Base-by-base conservation (phyloP, 2,329 filamentous ascomycete genomes). In the Pseudopyrenochaeta lycopersici region DNA sequence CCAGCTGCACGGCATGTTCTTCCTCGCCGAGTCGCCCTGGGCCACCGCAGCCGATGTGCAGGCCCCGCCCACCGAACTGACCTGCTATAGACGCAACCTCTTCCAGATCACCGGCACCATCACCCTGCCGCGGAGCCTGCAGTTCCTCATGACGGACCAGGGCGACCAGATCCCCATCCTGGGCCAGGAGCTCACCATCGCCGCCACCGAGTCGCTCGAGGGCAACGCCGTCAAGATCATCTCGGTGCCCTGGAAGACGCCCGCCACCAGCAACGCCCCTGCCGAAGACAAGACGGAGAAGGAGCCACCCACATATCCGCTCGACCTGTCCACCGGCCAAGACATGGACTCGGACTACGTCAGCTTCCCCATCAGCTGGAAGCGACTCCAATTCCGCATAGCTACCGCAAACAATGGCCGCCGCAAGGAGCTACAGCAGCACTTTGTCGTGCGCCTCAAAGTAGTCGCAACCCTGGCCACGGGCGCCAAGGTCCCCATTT, bases 201-300 rank as follows among this genome's bases (percentile, higher is more conserved):
- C 92, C 4, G 94, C 94, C 7, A 96, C 92, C 43, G 94, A 98
- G 74, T 97, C 94, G 1, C 92, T 97, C 14, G 94, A 98, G 73
- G 91, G 92, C 30, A 94, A 97, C 66, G 81, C 90, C 0, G 92
- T 97, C 38, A 94, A 96, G 66, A 88, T 98, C 58, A 97, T 98
- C 59, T 95, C 95, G 7, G 96, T 98, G 54, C 94, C 94, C 1
- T 98, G 94, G 94, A 98, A 98, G 81, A 97, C 93, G 1, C 93
- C 92, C 1, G 91, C 90, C 23, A 91, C 90, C 45, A 91, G 89
- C 76, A 86, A 88, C 3, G 84, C 87, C n/a, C 86, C 89, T 81
- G 68, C 74, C 29, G 82, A 87, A 63, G 84, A 87, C 59, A 89
- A 88, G 72, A 79, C 81, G 0, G 94, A 98, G 72, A 92, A 94